A percentile compares a stretch with the other conserved stretches of the same genome.
These are phyloP conservation scores for Neostapfia colusana DNA, from an alignment of 176 grass and related monocot species.

Conservation along the genomic window DNA sequence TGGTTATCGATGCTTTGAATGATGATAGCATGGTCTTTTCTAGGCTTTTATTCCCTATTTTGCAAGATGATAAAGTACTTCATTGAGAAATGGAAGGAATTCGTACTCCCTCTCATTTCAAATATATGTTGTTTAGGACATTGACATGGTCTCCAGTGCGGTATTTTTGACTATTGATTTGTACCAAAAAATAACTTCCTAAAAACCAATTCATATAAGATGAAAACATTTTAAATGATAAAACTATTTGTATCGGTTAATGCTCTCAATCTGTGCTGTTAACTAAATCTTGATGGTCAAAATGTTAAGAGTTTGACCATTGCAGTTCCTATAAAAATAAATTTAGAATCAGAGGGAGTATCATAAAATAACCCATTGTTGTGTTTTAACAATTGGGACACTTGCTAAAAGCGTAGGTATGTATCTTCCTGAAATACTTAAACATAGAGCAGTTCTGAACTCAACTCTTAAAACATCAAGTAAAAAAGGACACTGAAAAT, in stretches of 20 bases:
- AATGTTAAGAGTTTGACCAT: too few species aligned
- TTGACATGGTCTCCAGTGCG: background rate
- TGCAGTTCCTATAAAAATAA: background rate
- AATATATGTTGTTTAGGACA: background rate
- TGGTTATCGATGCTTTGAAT: background rate
- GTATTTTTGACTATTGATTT: background rate
- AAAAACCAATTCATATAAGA: background rate
- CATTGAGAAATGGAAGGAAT: background rate
- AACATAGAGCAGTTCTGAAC: background rate
- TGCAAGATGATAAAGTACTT: background rate
- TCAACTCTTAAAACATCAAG: background rate
- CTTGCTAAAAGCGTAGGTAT: background rate
- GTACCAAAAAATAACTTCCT: background rate
- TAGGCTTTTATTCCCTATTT: background rate
- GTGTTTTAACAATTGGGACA: background rate
- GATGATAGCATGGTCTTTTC: background rate
- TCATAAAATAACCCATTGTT: constrained; percentile 6
- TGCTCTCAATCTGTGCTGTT: background rate
- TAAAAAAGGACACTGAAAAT: background rate
- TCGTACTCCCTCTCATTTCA: background rate
- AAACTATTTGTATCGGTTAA: background rate
- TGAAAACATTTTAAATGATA: background rate
- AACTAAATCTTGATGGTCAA: background rate
- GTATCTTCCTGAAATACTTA: background rate
- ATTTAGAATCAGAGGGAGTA: background rate